Percentiles rank a stretch among this genome's conserved stretches.
These are phyloP conservation scores for Fraxinus sp. DNA, from an alignment of 305 asterid species.

Conservation along the genomic window DNA sequence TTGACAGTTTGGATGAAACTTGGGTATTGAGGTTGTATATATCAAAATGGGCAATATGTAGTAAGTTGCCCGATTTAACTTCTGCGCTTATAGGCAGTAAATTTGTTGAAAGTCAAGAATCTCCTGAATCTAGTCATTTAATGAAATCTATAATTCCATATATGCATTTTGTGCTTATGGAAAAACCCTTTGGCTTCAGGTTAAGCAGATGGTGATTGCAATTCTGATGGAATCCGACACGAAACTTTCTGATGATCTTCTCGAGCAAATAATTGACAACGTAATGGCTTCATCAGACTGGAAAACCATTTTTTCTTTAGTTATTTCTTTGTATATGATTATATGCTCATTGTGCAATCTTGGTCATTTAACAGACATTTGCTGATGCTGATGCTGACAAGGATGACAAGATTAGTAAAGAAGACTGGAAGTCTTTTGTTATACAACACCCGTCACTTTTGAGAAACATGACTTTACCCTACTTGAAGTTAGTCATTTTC, in stretches of 20 bases:
- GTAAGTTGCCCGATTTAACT: neutral
- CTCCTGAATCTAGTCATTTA: neutral
- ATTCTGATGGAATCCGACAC: conserved; percentile 67
- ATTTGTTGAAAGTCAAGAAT: neutral
- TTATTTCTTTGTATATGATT: neutral
- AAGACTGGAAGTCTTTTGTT: conserved; percentile 67
- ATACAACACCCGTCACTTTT: conserved; percentile 28
- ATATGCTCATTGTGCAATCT: neutral
- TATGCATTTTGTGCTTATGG: conserved; percentile 8
- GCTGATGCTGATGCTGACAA: conserved; percentile 67
- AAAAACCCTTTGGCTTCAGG: conserved; percentile 40
- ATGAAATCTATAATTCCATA: neutral
- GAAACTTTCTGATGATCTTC: conserved; percentile 64
- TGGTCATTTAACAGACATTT: conserved; percentile 51
- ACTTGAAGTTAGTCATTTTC: conserved; percentile 30
- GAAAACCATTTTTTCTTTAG: neutral
- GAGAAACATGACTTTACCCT: conserved; percentile 44
- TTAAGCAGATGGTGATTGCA: conserved; percentile 84
- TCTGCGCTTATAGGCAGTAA: neutral
- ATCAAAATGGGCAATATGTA: neutral
- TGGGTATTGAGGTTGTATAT: neutral
- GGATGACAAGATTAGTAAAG: conserved; percentile 65
- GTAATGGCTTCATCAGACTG: conserved; percentile 30
- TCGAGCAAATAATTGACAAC: conserved; percentile 75
- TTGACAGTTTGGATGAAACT: neutral